Conservation (phyloP, 352 stramenopile species). For the Pythium monospermum region DNA sequence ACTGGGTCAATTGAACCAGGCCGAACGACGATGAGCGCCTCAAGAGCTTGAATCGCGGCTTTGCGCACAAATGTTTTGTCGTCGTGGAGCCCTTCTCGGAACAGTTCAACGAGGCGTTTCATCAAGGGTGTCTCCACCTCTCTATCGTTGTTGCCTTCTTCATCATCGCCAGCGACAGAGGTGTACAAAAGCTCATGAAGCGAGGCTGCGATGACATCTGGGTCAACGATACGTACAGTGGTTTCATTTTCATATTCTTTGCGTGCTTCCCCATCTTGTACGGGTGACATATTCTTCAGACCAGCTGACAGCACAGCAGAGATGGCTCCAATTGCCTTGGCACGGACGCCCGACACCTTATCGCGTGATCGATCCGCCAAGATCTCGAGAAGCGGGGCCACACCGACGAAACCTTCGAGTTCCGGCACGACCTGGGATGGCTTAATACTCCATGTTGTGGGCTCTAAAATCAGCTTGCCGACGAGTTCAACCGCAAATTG, state of each 20-base stretch:
- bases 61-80: slow-evolving; percentile 83
- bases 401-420: slow-evolving; percentile 38
- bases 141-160: slow-evolving; percentile 15
- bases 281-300: slow-evolving; percentile 23
- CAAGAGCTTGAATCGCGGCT: slow-evolving; percentile 69
- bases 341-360: slow-evolving; percentile 73
- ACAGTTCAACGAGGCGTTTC: slow-evolving; percentile 62
- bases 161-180: slow-evolving; percentile 4
- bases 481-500: slow-evolving; percentile 80
- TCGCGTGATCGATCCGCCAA: slow-evolving; percentile 70
- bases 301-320: slow-evolving; percentile 54
- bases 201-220: slow-evolving; percentile 36
- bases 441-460: slow-evolving; percentile 35
- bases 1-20: slow-evolving; percentile 39
- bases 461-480: slow-evolving; percentile 58
- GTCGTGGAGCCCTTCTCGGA: slow-evolving; percentile 64
- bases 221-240: slow-evolving; percentile 8
- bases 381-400: slow-evolving; percentile 58
- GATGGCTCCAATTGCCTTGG: slow-evolving; percentile 75
- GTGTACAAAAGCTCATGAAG: slow-evolving; percentile 52
- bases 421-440: slow-evolving; percentile 17
- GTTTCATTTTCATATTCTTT: slow-evolving; percentile 3
- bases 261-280: slow-evolving; percentile 20
- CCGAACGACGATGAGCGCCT: slow-evolving; percentile 62
- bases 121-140: slow-evolving; percentile 62